A percentile compares a stretch with the other conserved stretches of the same genome.
Conservation (phyloP, 495 filamentous ascomycete species). For the Lasiosphaeriaceae sp. region DNA sequence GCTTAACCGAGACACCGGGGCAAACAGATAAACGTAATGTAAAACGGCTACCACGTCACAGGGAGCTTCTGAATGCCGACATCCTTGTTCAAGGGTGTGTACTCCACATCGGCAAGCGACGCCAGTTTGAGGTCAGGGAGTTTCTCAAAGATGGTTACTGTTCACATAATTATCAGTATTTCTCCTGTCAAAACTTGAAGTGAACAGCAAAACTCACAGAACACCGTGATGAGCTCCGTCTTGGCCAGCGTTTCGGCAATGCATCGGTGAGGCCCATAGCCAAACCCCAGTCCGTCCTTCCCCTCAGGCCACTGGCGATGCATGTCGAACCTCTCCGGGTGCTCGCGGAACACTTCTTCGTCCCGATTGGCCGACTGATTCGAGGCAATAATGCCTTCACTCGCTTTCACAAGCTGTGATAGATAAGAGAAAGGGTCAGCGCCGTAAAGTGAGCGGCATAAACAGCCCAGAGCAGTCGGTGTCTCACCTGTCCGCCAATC, state of each 20-base stretch:
- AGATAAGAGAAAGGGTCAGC: neutral
- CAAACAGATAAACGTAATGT: too few species aligned
- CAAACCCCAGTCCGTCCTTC: constrained; percentile 39
- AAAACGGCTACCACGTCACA: constrained; percentile 17
- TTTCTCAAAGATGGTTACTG: constrained; percentile 28
- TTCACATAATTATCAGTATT: neutral
- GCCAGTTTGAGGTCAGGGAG: constrained; percentile 38
- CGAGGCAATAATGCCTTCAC: constrained; percentile 44
- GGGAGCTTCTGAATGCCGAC: constrained; percentile 38
- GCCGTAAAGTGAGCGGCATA: too few species aligned
- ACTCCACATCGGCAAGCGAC: constrained; percentile 32
- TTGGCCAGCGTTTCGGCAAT: constrained; percentile 41
- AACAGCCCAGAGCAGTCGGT: neutral
- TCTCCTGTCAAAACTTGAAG: neutral
- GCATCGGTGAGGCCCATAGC: constrained; percentile 42
- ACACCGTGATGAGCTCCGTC: constrained; percentile 34
- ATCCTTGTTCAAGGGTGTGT: constrained; percentile 30
- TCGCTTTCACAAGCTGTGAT: constrained; percentile 30
- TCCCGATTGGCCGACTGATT: constrained; percentile 46
- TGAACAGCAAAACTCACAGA: constrained; percentile 32
- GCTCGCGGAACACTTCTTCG: constrained; percentile 34
- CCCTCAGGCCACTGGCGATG: constrained; percentile 28
- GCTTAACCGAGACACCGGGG: too few species aligned
- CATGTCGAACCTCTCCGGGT: constrained; percentile 42
- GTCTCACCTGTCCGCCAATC: constrained; percentile 32